Percentiles rank a stretch among this genome's conserved stretches.
Evolutionary conservation across 1,284 basidiomycete species (phyloP).

Genomic region (Sporisorium exsertum): DNA sequence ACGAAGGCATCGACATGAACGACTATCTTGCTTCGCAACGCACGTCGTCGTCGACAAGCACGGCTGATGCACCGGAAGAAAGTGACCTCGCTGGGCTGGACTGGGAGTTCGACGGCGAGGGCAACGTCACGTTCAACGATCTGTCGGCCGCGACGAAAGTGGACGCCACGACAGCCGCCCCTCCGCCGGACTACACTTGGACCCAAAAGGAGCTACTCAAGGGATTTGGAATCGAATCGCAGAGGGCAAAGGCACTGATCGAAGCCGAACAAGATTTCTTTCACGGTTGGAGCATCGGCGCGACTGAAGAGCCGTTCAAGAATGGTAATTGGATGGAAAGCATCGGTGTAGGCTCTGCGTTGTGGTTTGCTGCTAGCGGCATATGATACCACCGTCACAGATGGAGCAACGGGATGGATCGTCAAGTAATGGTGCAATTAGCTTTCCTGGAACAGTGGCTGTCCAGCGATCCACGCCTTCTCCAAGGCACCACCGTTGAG

Average conservation of each 20-base stretch:
- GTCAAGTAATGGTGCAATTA: too few relatives aligned
- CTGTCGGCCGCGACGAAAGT: not conserved
- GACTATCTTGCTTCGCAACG: slow-evolving; percentile 6
- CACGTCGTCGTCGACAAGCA: not conserved
- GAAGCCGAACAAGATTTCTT: slow-evolving; percentile 48
- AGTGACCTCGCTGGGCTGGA: slow-evolving; percentile 8
- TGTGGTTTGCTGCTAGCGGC: slow-evolving; percentile 15
- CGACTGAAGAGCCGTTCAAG: slow-evolving; percentile 41
- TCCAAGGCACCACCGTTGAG: slow-evolving; percentile 14
- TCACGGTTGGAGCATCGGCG: slow-evolving; percentile 47
- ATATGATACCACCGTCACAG: not conserved
- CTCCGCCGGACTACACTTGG: slow-evolving; percentile 24
- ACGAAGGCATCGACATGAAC: slow-evolving; percentile 29
- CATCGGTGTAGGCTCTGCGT: slow-evolving; percentile 8
- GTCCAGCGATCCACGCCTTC: slow-evolving; percentile 20
- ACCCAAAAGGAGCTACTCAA: slow-evolving; percentile 21
- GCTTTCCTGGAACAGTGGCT: slow-evolving; percentile 14
- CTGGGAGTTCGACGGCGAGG: slow-evolving; percentile 49
- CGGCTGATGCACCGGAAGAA: not conserved
- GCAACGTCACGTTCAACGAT: slow-evolving; percentile 11
- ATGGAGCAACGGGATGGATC: too few relatives aligned
- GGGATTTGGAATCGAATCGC: slow-evolving; percentile 37
- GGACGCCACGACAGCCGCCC: not conserved
- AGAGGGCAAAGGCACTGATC: slow-evolving; percentile 21
- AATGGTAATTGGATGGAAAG: slow-evolving; percentile 32